A percentile compares a stretch with the other conserved stretches of the same genome.
Conservation (phyloP, 768 basidiomycete genomes). For the Tricholoma saponaceum region DNA sequence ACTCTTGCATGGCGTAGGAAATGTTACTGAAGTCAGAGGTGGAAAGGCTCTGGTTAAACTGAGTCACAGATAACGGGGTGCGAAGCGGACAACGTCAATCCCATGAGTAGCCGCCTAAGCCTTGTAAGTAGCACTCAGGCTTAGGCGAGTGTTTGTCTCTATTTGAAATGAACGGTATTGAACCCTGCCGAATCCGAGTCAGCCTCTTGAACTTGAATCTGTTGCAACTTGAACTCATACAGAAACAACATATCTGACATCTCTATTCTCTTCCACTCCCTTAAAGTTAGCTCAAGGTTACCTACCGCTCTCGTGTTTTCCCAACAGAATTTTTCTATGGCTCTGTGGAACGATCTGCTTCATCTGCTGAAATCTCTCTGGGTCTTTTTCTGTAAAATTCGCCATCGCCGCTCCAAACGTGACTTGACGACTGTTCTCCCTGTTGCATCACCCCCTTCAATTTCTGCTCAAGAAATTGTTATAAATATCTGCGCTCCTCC, state of each 20-base stretch:
- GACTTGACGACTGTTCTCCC: not conserved
- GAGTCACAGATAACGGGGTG: no score
- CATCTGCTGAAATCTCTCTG: not conserved
- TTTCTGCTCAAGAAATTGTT: not conserved
- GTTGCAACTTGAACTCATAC: not conserved
- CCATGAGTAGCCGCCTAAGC: no score
- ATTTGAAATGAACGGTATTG: not conserved
- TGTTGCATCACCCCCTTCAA: not conserved
- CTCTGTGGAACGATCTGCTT: not conserved
- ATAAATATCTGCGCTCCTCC: constrained; percentile 2
- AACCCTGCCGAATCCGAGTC: not conserved
- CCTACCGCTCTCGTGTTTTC: not conserved
- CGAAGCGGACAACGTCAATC: no score
- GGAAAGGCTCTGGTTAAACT: no score
- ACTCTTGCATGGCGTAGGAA: no score
- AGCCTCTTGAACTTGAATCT: not conserved
- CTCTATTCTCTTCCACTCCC: not conserved
- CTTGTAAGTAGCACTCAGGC: no score
- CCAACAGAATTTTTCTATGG: not conserved
- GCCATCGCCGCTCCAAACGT: not conserved
- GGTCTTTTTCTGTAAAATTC: not conserved
- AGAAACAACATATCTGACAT: not conserved
- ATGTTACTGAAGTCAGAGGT: no score
- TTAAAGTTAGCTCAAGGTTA: not conserved
- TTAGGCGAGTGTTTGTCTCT: not conserved